A percentile compares a stretch with the other conserved stretches of the same genome.
Conservation (phyloP, 2,329 filamentous ascomycete genomes). For the Dactylonectria estremocensis region DNA sequence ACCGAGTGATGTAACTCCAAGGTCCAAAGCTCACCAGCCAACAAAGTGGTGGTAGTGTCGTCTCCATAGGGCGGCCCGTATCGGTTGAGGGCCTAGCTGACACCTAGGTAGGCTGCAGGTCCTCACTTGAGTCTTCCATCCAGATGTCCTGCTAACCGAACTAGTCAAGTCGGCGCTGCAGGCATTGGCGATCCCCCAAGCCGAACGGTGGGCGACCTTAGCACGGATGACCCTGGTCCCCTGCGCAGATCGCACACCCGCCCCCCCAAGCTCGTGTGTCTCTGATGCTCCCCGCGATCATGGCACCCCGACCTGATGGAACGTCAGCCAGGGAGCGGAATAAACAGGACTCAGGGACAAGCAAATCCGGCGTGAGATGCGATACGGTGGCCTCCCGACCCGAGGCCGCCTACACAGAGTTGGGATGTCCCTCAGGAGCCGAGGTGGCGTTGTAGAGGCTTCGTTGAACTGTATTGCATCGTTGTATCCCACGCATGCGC, state of each 20-base stretch:
- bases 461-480: constrained; percentile 45
- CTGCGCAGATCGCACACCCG: constrained; percentile 48
- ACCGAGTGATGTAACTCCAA: constrained; percentile 9
- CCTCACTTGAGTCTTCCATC: constrained; percentile 18
- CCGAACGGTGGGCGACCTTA: constrained; percentile 41
- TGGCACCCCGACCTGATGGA: constrained; percentile 7
- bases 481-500: constrained; percentile 40
- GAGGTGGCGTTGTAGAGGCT: constrained; percentile 47
- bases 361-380: constrained; percentile 38
- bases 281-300: constrained; percentile 26
- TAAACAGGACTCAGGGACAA: constrained; percentile 10
- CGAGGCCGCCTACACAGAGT: constrained; percentile 24
- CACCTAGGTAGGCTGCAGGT: constrained; percentile 16
- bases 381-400: constrained; percentile 38
- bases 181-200: constrained; percentile 44
- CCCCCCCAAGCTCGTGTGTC: constrained; percentile 29
- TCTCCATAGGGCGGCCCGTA: constrained; percentile 30
- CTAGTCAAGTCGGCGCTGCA: constrained; percentile 39
- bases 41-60: constrained; percentile 22
- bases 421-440: constrained; percentile 45
- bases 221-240: constrained; percentile 41
- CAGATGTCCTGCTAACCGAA: constrained; percentile 25
- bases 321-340: constrained; percentile 8
- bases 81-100: constrained; percentile 14
- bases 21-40: constrained; percentile 18